Evolutionary conservation across 352 stramenopile species (phyloP), one percentile per base, ranked within the genome.

Genomic region (Phytophthora multivora): DNA sequence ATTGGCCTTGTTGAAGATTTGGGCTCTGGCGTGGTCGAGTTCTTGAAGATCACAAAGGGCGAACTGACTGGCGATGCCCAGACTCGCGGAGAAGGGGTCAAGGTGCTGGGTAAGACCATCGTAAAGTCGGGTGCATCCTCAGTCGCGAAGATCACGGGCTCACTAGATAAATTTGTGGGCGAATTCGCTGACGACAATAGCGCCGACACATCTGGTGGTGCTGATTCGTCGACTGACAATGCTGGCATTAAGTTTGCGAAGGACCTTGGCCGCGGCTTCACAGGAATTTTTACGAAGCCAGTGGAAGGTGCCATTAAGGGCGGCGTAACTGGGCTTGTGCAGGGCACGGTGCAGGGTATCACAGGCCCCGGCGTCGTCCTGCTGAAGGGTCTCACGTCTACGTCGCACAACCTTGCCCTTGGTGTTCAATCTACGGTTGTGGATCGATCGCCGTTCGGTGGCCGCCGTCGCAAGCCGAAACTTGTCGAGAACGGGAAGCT

Each of bases 31-130:
- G 82, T 96, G 10, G 77, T 94, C 4, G 84, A 93, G 40, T 96
- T 96, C 54, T 46, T 96, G 23, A 96, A 94, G 65, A 92, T 96
- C 52, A 96, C 87, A n/a, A 93, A 91, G 64, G 83, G 86, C 23
- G 87, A 96, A 46, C 54, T 96, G 10, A 72, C 79, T n/a, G 87
- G 87, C 3, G 85, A 92, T 50, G 79, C 85, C 8, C 82, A 96
- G 42, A 96, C 87, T 13, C 81, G 87, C 45, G 87, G 87, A 13
- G 85, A 96, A 61, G 87, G 87, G 59, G 87, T 96, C 9, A 94
- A 94, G 62, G 82, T 96, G 2, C 56, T 96, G 1, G 87, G 87
- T 8, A 94, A 96, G 59, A 96, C 85, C 0, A 88, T 96, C 15
- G 83, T 89, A 10, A 91, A 86, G 30, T 89, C 83, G 1, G 79